phyloP scores from a whole-genome alignment of 1,284 basidiomycete genomes.

The Bondarzewia mesenterica region DNA sequence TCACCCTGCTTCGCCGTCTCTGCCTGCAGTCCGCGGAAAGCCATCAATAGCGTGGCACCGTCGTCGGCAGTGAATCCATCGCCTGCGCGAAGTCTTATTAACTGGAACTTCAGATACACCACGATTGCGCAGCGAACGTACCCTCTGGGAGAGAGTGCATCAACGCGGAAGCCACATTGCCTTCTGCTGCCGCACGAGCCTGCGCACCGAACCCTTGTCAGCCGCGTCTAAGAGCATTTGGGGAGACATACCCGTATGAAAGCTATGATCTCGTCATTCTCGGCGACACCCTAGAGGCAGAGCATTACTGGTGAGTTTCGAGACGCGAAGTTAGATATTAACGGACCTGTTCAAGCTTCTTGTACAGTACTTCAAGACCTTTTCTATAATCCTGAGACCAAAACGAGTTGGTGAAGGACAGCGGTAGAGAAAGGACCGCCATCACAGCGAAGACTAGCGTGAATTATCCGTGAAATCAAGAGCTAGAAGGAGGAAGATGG shows the following conservation, averaged over 20 bases:
- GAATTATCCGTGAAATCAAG: too few species aligned
- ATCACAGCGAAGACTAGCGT: conserved; percentile 36
- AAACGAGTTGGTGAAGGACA: conserved; percentile 84
- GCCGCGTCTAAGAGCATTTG: conserved; percentile 5
- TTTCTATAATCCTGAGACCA: conserved; percentile 85
- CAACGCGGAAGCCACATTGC: conserved; percentile 48
- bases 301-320: conserved; percentile 5
- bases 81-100: conserved; percentile 27
- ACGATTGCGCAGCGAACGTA: conserved; percentile 43
- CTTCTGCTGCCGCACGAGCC: conserved; percentile 62
- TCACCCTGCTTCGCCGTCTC: conserved; percentile 62
- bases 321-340: not conserved
- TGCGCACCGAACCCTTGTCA: conserved; percentile 20
- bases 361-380: conserved; percentile 72
- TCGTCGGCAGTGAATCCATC: conserved; percentile 70
- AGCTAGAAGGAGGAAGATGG: too few species aligned
- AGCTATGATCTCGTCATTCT: conserved; percentile 74
- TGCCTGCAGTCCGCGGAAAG: conserved; percentile 70
- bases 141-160: conserved; percentile 36
- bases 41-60: conserved; percentile 68
- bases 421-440: conserved; percentile 80
- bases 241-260: conserved; percentile 62
- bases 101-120: not conserved
- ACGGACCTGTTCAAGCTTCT: conserved; percentile 70
- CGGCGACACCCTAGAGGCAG: conserved; percentile 52